Base-by-base conservation (phyloP, 2,329 filamentous ascomycete species). In the Cladosporium sp. region DNA sequence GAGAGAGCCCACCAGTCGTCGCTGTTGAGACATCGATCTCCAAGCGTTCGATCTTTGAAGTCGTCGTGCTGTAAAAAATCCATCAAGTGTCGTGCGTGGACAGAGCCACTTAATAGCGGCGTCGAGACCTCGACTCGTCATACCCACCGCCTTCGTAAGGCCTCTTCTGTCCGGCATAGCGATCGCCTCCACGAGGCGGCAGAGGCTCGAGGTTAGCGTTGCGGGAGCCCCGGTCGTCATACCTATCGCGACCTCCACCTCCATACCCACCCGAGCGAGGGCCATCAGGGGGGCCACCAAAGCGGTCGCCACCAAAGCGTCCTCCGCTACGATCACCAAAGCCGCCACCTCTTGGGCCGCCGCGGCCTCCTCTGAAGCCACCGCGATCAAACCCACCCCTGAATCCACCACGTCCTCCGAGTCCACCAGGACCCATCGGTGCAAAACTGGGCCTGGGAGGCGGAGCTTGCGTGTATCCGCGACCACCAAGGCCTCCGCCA, bases 401-500 rank as follows among this genome's bases (percentile, higher is more conserved):
- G 27, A 75, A 80, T n/a, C n/a, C n/a, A 47, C 79, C 78, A 27
- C 77, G 70, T 15, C 45, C 37, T 17, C 45, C 45, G 57, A 71
- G 70, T 20, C 71, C 80, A 53, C 79, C 80, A 43, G 78, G 79
- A 18, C 80, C 79, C 43, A 74, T 72, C 19, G 79, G 77, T 38
- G 78, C 82, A 12, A 74, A 77, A 40, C 80, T n/a, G 79, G 86
- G 56, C 79, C 76, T 40, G 30, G 86, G 77, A 44, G 86, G 80
- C 57, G 83, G 77, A 13, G 85, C 82, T 70, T 92, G 95, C 51
- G 92, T 97, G 71, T 97, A 97, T 57, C 89, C 88, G 62, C 93
- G 85, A 40, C 92, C 92, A 56, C 93, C 93, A 2, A 96, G 81
- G 41, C 93, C 93, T 58, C 93, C 93, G 52, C 92, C 93, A 47